A percentile compares a stretch with the other conserved stretches of the same genome.
Conservation (phyloP, 495 filamentous ascomycete species). For the Alectoria sarmentosa region DNA sequence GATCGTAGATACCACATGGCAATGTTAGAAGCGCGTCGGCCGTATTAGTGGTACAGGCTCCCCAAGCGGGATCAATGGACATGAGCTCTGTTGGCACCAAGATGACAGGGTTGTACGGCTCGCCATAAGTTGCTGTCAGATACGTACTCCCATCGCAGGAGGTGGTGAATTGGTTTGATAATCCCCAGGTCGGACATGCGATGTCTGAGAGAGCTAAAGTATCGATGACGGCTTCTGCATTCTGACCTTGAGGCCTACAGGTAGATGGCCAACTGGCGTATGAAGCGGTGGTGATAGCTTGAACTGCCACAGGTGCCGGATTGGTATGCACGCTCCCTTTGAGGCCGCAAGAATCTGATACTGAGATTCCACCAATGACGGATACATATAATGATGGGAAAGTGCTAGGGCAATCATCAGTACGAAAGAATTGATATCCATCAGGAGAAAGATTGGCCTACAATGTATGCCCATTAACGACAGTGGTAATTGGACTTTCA, state of each 20-base stretch:
- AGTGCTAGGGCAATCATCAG: constrained; percentile 3
- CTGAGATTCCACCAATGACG: constrained; percentile 16
- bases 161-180: constrained; percentile 17
- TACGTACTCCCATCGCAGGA: constrained; percentile 16
- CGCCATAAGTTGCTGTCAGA: constrained; percentile 17
- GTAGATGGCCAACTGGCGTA: constrained; percentile 20
- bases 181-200: constrained; percentile 21
- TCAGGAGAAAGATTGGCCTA: background rate
- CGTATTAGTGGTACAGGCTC: constrained; percentile 8
- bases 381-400: constrained; percentile 21
- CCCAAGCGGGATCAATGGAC: constrained; percentile 17
- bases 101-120: constrained; percentile 20
- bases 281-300: constrained; percentile 20
- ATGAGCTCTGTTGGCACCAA: constrained; percentile 19
- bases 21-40: constrained; percentile 16
- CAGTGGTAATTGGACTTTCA: background rate
- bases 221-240: constrained; percentile 14
- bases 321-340: constrained; percentile 10
- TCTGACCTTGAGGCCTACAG: constrained; percentile 15
- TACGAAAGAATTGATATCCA: background rate
- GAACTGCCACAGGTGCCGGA: constrained; percentile 19
- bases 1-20: constrained; percentile 24
- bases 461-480: constrained; percentile 19
- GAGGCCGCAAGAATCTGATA: constrained; percentile 19
- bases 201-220: constrained; percentile 19